A percentile compares a stretch with the other conserved stretches of the same genome.
Evolutionary conservation across 805 yeast genomes (phyloP).

Genomic region (Sugiyamaella floridensis): DNA sequence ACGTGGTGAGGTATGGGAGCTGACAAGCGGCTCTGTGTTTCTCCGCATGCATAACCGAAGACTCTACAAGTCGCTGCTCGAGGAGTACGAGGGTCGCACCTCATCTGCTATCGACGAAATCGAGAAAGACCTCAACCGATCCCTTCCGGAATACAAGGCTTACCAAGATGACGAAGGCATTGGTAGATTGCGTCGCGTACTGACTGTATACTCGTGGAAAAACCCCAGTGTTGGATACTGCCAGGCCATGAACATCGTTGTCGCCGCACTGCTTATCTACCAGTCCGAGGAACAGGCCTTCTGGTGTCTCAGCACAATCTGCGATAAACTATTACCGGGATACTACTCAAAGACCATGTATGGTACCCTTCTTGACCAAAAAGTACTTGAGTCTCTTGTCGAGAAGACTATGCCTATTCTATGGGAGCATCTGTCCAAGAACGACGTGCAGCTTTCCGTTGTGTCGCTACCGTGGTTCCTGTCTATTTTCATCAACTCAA

Average conservation of each 20-base stretch:
- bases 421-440: slow-evolving; percentile 69
- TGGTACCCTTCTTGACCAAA: slow-evolving; percentile 90
- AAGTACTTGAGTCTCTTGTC: slow-evolving; percentile 85
- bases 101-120: slow-evolving; percentile 93
- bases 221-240: slow-evolving; percentile 97
- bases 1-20: slow-evolving; percentile 96
- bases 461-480: slow-evolving; percentile 96
- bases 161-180: slow-evolving; percentile 86
- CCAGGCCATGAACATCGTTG: slow-evolving; percentile 92
- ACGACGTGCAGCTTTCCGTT: slow-evolving; percentile 87
- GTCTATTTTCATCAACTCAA: slow-evolving; percentile 79
- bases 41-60: slow-evolving; percentile 55
- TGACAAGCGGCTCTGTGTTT: slow-evolving; percentile 80
- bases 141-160: slow-evolving; percentile 93
- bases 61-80: slow-evolving; percentile 52
- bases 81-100: slow-evolving; percentile 52
- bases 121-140: slow-evolving; percentile 90
- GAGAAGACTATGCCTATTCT: slow-evolving; percentile 83
- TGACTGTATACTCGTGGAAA: slow-evolving; percentile 93
- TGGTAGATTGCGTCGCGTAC: slow-evolving; percentile 71
- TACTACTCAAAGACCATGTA: slow-evolving; percentile 97
- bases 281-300: slow-evolving; percentile 97
- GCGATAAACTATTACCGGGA: slow-evolving; percentile 87
- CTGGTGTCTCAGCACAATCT: slow-evolving; percentile 77
- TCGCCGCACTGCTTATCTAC: slow-evolving; percentile 43